phyloP scores from a whole-genome alignment of 352 stramenopile genomes.

The Pythium phragmitis region DNA sequence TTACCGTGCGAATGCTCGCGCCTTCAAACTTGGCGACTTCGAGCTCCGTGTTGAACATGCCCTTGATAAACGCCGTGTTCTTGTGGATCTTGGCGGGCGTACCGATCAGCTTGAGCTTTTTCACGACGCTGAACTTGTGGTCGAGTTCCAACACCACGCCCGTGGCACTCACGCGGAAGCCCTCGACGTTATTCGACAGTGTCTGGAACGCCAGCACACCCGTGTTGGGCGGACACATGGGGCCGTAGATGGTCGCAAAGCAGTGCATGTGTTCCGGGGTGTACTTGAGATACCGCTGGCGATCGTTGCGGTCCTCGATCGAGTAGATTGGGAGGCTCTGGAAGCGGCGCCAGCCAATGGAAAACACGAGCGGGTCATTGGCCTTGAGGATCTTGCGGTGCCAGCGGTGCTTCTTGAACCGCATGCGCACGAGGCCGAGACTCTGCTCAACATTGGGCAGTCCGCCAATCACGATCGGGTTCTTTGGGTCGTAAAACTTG shows the following conservation, averaged over 20 bases:
- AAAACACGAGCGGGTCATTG: conserved; percentile 98
- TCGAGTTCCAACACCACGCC: conserved; percentile 97
- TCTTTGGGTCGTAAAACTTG: conserved; percentile 91
- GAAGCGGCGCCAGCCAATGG: conserved; percentile 98
- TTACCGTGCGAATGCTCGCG: conserved; percentile 97
- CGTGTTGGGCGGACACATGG: conserved; percentile 96
- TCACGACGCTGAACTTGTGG: conserved; percentile 97
- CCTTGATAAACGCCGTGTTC: conserved; percentile 99
- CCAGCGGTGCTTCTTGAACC: conserved; percentile 99
- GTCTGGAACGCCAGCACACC: conserved; percentile 97
- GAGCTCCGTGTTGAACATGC: conserved; percentile 96
- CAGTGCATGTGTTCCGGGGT: conserved; percentile 99
- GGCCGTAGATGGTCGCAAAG: conserved; percentile 96
- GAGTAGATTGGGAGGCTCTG: conserved; percentile 98
- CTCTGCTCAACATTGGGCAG: conserved; percentile 95
- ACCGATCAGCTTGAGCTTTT: conserved; percentile 99
- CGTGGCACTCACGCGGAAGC: conserved; percentile 97
- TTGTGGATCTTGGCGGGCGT: conserved; percentile 98
- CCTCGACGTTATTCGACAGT: conserved; percentile 87
- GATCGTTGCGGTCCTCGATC: conserved; percentile 98
- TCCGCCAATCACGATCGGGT: conserved; percentile 91
- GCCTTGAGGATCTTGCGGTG: conserved; percentile 98
- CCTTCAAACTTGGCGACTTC: conserved; percentile 98
- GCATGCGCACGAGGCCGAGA: conserved; percentile 93
- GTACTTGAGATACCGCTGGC: conserved; percentile 97